phyloP scores from a whole-genome alignment of 768 basidiomycete genomes.

The Russula brevipes region DNA sequence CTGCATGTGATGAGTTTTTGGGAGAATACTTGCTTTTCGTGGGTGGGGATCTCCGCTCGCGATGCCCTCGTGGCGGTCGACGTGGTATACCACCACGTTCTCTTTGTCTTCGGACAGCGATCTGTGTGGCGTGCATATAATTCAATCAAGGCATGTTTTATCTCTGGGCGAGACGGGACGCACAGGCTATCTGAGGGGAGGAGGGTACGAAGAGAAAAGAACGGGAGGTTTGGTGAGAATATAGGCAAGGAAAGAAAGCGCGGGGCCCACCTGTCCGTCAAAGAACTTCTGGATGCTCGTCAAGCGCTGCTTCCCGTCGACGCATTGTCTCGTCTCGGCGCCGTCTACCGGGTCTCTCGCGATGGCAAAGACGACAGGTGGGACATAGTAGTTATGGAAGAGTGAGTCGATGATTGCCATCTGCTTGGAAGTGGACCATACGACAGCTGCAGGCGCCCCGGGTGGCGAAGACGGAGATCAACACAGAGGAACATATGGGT shows the following conservation, averaged over 20 bases:
- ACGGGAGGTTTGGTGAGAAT: neutral
- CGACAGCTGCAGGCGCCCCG: slow-evolving; percentile 47
- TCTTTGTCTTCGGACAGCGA: slow-evolving; percentile 51
- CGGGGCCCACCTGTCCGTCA: slow-evolving; percentile 50
- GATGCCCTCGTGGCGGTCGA: slow-evolving; percentile 41
- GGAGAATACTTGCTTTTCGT: slow-evolving; percentile 46
- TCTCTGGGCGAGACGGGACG: slow-evolving; percentile 29
- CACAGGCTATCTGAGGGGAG: slow-evolving; percentile 48
- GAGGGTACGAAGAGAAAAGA: neutral
- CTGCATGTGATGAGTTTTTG: slow-evolving; percentile 60
- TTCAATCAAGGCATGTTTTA: neutral
- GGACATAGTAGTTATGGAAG: slow-evolving; percentile 73
- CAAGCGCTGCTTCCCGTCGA: slow-evolving; percentile 77
- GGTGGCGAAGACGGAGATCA: neutral
- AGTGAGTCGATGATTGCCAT: slow-evolving; percentile 71
- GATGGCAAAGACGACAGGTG: slow-evolving; percentile 69
- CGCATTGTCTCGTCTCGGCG: slow-evolving; percentile 46
- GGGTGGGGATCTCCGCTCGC: slow-evolving; percentile 49
- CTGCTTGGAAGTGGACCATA: slow-evolving; percentile 74
- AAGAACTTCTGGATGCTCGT: slow-evolving; percentile 75
- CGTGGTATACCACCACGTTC: slow-evolving; percentile 56
- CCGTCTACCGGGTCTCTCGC: slow-evolving; percentile 34
- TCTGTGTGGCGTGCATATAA: slow-evolving; percentile 35
- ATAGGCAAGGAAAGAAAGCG: neutral
- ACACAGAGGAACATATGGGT: neutral